Conservation (phyloP, 768 basidiomycete genomes). For the Omphalotus guepiniiformis region DNA sequence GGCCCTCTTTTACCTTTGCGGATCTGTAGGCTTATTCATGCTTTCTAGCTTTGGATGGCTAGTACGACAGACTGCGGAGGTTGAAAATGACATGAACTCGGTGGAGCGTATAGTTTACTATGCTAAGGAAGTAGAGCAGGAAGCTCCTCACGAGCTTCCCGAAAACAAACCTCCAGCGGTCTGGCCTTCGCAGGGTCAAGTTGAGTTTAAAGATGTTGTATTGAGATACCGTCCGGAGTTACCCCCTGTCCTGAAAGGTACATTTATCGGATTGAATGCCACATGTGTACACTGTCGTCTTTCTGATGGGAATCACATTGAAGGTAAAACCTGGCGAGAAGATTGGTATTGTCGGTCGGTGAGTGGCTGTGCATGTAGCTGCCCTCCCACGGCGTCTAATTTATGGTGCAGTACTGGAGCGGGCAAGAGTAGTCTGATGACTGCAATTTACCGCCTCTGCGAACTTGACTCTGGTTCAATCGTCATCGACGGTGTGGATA, state of each 20-base stretch:
- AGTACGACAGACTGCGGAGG: conserved; percentile 74
- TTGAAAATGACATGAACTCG: conserved; percentile 94
- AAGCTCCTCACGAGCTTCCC: conserved; percentile 64
- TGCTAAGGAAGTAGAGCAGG: conserved; percentile 75
- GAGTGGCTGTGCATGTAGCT: not conserved
- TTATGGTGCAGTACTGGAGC: conserved; percentile 61
- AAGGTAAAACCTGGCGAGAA: conserved; percentile 74
- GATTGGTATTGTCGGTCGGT: conserved; percentile 85
- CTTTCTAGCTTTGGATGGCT: conserved; percentile 65
- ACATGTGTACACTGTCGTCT: not conserved
- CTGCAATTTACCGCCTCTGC: conserved; percentile 80
- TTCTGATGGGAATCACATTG: conserved; percentile 48
- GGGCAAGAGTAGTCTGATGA: conserved; percentile 89
- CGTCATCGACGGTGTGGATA: conserved; percentile 77
- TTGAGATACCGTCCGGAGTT: conserved; percentile 85
- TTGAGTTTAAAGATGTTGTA: conserved; percentile 72
- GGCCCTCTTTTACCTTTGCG: conserved; percentile 5
- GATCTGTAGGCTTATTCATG: too few species aligned
- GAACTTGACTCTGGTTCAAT: conserved; percentile 77
- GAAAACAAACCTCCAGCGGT: conserved; percentile 52
- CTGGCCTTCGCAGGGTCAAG: conserved; percentile 75
- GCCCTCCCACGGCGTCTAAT: not conserved
- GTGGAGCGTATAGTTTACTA: conserved; percentile 85
- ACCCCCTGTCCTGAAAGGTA: conserved; percentile 81
- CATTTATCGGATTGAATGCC: not conserved